Evolutionary conservation across 2,329 filamentous ascomycete species (phyloP).

Genomic region (Immersiporthe knoxdaviesiana): DNA sequence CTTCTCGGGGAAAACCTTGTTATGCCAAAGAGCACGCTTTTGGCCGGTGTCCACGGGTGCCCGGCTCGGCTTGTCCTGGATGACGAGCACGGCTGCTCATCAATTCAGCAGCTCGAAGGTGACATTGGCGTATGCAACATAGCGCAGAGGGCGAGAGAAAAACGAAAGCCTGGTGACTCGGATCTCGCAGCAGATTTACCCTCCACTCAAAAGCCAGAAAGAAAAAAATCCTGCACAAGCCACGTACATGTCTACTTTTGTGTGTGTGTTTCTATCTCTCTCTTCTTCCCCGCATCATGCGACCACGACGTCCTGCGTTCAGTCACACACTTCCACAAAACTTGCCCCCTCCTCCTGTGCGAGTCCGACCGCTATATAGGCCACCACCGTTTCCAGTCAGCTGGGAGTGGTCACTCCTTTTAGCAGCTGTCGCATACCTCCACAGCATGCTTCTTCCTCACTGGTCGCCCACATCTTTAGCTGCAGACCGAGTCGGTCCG

Average conservation of each 20-base stretch:
- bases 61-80: slow-evolving; percentile 2
- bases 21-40: background rate
- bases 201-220: background rate
- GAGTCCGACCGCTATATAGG: too few species aligned
- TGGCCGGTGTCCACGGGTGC: background rate
- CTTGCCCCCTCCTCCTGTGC: background rate
- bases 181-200: background rate
- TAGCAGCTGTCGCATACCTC: too few species aligned
- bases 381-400: too few species aligned
- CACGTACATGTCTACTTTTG: background rate
- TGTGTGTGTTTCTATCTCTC: background rate
- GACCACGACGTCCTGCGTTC: slow-evolving; percentile 5
- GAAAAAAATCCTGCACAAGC: background rate
- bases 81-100: background rate
- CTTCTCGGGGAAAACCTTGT: background rate
- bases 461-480: slow-evolving; percentile 2
- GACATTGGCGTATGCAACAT: background rate
- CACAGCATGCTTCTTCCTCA: background rate
- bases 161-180: background rate
- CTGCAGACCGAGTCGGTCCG: slow-evolving; percentile 8
- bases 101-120: background rate
- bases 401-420: too few species aligned
- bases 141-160: background rate
- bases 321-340: background rate
- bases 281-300: slow-evolving; percentile 6